Percentiles rank a stretch among this genome's conserved stretches.
phyloP scores from a whole-genome alignment of 202 grass and related monocot genomes.

The Carex arenaria region DNA sequence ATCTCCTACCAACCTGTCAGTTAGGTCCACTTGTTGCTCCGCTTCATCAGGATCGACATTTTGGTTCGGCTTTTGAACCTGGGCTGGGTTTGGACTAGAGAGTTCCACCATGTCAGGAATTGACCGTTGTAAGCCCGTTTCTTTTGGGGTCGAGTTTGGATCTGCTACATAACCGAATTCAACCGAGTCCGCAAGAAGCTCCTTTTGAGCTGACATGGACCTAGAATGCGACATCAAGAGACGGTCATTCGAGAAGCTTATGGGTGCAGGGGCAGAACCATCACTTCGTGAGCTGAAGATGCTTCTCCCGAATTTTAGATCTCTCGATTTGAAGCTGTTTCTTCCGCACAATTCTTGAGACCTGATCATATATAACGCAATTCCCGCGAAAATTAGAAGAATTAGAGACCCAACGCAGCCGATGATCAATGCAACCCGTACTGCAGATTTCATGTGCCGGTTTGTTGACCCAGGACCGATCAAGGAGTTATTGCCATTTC shows the following conservation, averaged over 20 bases:
- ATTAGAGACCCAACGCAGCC: constrained; percentile 71
- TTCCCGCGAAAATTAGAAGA: constrained; percentile 64
- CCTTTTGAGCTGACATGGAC: constrained; percentile 86
- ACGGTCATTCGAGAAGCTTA: constrained; percentile 94
- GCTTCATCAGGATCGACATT: constrained; percentile 43
- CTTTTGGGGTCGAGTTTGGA: constrained; percentile 41
- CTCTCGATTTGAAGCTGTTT: constrained; percentile 58
- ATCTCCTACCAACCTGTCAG: constrained; percentile 79
- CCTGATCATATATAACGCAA: constrained; percentile 72
- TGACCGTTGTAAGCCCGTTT: constrained; percentile 12
- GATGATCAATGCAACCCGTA: constrained; percentile 70
- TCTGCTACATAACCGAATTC: constrained; percentile 51
- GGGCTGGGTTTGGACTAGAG: constrained; percentile 23
- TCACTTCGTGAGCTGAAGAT: constrained; percentile 64
- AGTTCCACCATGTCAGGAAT: constrained; percentile 24
- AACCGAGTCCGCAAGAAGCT: constrained; percentile 69
- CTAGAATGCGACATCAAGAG: constrained; percentile 64
- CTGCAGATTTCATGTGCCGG: constrained; percentile 48
- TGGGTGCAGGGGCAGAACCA: constrained; percentile 63
- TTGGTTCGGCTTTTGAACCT: constrained; percentile 30
- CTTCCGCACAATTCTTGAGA: constrained; percentile 88
- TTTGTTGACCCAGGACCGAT: constrained; percentile 24
- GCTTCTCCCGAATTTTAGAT: constrained; percentile 67
- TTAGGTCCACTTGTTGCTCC: constrained; percentile 73
- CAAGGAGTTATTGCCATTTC: constrained; percentile 33